Percentiles rank a stretch among this genome's conserved stretches.
phyloP scores from a whole-genome alignment of 148 eudicot genomes.

The Vaccinium vitisidaea region DNA sequence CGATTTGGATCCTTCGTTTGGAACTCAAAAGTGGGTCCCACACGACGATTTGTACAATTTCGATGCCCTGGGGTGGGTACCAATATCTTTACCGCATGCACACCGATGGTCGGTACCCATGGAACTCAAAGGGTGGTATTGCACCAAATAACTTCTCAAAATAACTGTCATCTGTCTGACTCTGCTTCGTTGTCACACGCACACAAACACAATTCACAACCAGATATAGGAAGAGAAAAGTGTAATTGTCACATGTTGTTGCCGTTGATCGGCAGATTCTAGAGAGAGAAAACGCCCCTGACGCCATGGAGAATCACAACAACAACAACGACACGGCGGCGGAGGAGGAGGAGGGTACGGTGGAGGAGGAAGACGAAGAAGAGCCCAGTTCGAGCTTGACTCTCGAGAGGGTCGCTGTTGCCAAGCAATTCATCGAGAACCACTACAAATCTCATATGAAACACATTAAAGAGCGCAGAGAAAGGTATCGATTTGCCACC shows the following conservation, averaged over 20 bases:
- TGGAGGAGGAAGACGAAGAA: conserved; percentile 22
- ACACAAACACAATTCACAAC: not conserved
- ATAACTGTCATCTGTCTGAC: not conserved
- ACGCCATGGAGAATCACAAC: conserved; percentile 19
- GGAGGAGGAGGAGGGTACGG: conserved; percentile 14
- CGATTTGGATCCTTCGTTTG: too few species aligned
- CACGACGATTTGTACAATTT: too few species aligned
- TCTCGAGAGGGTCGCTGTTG: conserved; percentile 59
- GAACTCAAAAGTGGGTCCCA: too few species aligned
- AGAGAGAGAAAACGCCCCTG: conserved; percentile 15
- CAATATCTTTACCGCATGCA: too few species aligned
- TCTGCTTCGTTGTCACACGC: conserved; percentile 4
- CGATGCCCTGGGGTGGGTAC: too few species aligned
- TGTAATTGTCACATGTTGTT: not conserved
- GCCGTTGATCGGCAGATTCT: not conserved
- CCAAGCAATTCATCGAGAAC: conserved; percentile 59
- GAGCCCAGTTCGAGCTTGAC: conserved; percentile 42
- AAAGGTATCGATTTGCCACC: conserved; percentile 35
- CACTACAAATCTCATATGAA: conserved; percentile 60
- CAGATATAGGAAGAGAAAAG: not conserved
- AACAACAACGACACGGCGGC: conserved; percentile 14
- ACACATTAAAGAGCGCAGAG: conserved; percentile 47
- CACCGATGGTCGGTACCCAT: too few species aligned
- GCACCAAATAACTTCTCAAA: not conserved
- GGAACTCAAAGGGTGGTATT: not conserved